Percentiles rank a stretch among this genome's conserved stretches.
Conservation (phyloP, 805 yeast species). For the Wickerhamomyces hampshirensis region DNA sequence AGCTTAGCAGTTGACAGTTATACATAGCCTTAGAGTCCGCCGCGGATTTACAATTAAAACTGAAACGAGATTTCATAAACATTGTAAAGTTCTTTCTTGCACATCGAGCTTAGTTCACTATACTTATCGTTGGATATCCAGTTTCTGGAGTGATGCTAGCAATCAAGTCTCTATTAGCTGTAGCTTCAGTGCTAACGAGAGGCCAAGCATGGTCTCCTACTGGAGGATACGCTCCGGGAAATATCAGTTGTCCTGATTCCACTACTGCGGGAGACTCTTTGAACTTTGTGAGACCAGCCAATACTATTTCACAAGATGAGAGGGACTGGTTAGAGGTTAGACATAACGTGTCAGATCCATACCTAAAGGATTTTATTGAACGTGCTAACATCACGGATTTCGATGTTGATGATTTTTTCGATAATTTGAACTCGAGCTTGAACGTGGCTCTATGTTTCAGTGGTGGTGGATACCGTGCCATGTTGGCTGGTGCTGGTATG, state of each 20-base stretch:
- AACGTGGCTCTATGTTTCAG: constrained; percentile 61
- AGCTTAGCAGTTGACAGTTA: no score
- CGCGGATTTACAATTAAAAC: no score
- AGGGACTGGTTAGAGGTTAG: constrained; percentile 45
- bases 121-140: no score
- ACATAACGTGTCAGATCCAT: constrained; percentile 24
- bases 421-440: constrained; percentile 33
- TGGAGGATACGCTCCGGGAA: constrained; percentile 57
- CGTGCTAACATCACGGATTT: constrained; percentile 39
- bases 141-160: neutral
- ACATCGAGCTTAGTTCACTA: no score
- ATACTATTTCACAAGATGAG: constrained; percentile 43
- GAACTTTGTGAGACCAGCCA: constrained; percentile 41
- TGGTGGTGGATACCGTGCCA: constrained; percentile 90
- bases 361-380: constrained; percentile 35
- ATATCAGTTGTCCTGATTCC: constrained; percentile 45
- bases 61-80: no score
- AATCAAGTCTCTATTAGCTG: neutral
- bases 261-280: constrained; percentile 1
- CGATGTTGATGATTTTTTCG: constrained; percentile 36
- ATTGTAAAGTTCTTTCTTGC: no score
- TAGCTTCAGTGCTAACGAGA: neutral
- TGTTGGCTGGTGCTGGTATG: constrained; percentile 82
- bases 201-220: constrained; percentile 47
- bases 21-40: no score